phyloP scores from a whole-genome alignment of 352 stramenopile genomes.

The Phytophthora kernoviae region DNA sequence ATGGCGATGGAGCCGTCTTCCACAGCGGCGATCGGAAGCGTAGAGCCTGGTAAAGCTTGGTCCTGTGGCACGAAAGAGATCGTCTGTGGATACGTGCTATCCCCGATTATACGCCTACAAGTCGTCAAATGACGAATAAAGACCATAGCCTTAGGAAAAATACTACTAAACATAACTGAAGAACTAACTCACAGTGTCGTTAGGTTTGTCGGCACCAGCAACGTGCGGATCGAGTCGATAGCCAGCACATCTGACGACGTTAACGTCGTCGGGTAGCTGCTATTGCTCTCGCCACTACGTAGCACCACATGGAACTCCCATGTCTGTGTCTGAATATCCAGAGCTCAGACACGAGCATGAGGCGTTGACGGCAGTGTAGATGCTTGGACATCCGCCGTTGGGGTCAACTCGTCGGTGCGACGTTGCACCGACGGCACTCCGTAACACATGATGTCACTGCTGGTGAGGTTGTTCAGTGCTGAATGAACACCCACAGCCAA shows the following conservation, averaged over 20 bases:
- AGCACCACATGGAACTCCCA: constrained; percentile 34
- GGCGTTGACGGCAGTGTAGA: constrained; percentile 31
- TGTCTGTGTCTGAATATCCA: constrained; percentile 19
- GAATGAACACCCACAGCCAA: constrained; percentile 34
- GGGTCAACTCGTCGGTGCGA: constrained; percentile 15
- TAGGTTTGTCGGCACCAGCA: constrained; percentile 29
- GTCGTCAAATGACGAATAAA: background rate
- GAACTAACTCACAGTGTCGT: constrained; percentile 22
- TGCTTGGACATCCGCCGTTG: constrained; percentile 32
- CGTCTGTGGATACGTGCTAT: constrained; percentile 24
- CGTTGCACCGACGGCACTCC: constrained; percentile 29
- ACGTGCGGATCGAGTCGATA: constrained; percentile 35
- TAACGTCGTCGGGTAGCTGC: constrained; percentile 26
- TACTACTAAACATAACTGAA: background rate
- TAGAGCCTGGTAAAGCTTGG: constrained; percentile 27
- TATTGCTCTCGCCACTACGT: constrained; percentile 9
- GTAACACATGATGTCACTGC: constrained; percentile 26
- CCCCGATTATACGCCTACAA: constrained; percentile 25
- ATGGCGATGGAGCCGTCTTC: constrained; percentile 20
- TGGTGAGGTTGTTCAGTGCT: constrained; percentile 29
- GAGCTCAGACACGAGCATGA: constrained; percentile 34
- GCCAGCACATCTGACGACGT: constrained; percentile 25
- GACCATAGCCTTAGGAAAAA: too few relatives aligned
- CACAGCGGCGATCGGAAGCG: constrained; percentile 20
- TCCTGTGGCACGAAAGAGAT: constrained; percentile 37